Percentiles rank a stretch among this genome's conserved stretches.
phyloP scores from a whole-genome alignment of 805 yeast species.

The Nakazawaea ernobii region DNA sequence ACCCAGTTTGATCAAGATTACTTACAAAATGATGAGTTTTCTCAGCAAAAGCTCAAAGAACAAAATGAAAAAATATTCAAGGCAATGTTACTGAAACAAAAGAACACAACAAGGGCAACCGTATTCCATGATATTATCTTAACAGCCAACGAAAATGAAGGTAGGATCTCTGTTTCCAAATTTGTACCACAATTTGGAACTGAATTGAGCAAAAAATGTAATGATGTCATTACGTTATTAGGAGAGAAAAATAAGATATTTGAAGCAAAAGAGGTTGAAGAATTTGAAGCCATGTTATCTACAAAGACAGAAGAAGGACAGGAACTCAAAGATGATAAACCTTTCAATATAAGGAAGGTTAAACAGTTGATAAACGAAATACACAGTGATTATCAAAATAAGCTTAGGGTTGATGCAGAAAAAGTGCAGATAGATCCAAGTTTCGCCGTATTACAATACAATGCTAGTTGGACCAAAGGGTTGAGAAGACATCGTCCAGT shows the following conservation, averaged over 20 bases:
- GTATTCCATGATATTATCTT: slow-evolving; percentile 39
- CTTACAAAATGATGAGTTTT: slow-evolving; percentile 7
- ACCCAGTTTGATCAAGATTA: slow-evolving; percentile 7
- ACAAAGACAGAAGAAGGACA: slow-evolving; percentile 42
- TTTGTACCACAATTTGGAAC: slow-evolving; percentile 33
- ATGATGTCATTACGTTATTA: slow-evolving; percentile 27
- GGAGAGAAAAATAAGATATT: slow-evolving; percentile 18
- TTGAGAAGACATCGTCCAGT: slow-evolving; percentile 37
- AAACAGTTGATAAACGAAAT: slow-evolving; percentile 28
- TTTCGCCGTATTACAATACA: slow-evolving; percentile 3
- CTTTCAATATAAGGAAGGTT: slow-evolving; percentile 24
- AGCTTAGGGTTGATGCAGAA: slow-evolving; percentile 20
- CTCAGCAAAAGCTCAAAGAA: slow-evolving; percentile 16
- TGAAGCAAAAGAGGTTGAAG: slow-evolving; percentile 13
- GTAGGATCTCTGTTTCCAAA: slow-evolving; percentile 15
- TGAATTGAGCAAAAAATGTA: slow-evolving; percentile 24
- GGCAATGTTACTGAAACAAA: slow-evolving; percentile 26
- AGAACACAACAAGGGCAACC: slow-evolving; percentile 37
- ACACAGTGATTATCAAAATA: slow-evolving; percentile 24
- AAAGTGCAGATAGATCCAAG: slow-evolving; percentile 14
- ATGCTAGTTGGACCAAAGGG: slow-evolving; percentile 42
- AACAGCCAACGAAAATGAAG: slow-evolving; percentile 18
- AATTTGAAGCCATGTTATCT: slow-evolving; percentile 35
- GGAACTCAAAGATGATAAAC: slow-evolving; percentile 22
- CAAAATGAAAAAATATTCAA: slow-evolving; percentile 33